Base-by-base conservation (phyloP, 495 filamentous ascomycete genomes). In the Penicillium macrosclerotiorum region DNA sequence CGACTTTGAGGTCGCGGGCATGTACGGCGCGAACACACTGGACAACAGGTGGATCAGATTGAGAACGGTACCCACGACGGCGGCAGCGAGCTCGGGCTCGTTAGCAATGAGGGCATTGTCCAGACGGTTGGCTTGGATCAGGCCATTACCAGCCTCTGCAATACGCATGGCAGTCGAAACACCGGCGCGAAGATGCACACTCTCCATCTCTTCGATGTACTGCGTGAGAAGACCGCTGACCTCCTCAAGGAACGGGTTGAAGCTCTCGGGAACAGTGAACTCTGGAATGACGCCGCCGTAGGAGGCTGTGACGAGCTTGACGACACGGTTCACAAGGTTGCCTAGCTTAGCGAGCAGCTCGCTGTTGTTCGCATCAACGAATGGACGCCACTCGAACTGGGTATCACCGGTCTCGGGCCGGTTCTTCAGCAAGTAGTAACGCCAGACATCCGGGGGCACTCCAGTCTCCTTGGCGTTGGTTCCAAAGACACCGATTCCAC, bases 281-380 rank as follows among this genome's bases (percentile, higher is more conserved):
- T 89, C 82, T 14, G 90, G 89, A 9, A 94, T 71, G 24, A 78
- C 70, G 25, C 80, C 81, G 49, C 79, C 77, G 58, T 88, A 82
- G 52, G 84, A 84, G 13, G 86, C 82, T 57, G 89, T 83, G 45
- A 88, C 82, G 54, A 95, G 91, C 68, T 97, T 97, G 69, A 97
- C 74, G 35, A 97, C 79, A 18, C 92, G 87, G 67, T 95, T 93
- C 60, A 92, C 88, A 47, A 96, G 87, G 72, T 97, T 96, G 37
- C 92, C 92, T 7, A 96, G 77, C 56, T 95, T 96, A 39, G 85
- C 85, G 2, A 97, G 79, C 6, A 97, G 75, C 59, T 92, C 88
- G 57, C 82, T 89, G 72, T 97, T 97, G 78, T 96, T 97, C 50
- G 78, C 76, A 7, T 81, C 79, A 33, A 92, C 82, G 65, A 97